Evolutionary conservation across 2,329 filamentous ascomycete genomes (phyloP), one percentile per base, ranked within the genome.

Genomic region (Fusarium robinianum): DNA sequence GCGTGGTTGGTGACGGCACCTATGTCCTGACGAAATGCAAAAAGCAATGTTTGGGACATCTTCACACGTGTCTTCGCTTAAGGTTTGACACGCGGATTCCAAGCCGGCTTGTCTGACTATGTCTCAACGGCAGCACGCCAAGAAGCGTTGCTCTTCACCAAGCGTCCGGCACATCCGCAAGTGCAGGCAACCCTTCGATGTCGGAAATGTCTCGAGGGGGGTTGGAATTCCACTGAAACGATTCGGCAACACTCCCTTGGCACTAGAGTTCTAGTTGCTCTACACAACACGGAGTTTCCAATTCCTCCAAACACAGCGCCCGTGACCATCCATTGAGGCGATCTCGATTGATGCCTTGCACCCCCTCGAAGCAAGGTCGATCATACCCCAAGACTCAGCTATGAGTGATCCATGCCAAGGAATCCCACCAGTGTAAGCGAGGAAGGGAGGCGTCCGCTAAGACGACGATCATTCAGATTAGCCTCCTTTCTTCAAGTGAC

Each of bases 361-460:
- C 47, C 51, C 44, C 24, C 27, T 37, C 32, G 26, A 58, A 55
- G 55, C 56, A 48, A 49, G 51, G 58, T 58, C 52, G 58, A 61
- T 61, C 41, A 46, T 22, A 48, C 38, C 16, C 52, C 40, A 26
- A 32, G 43, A 55, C 52, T 38, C 52, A 38, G 41, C 40, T 41
- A 38, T 53, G 41, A 37, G 41, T 48, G 46, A 41, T 41, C 46
- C 47, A 42, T 47, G 52, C 56, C 54, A 56, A 42, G 49, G 41
- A 52, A 60, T 51, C 51, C 57, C 46, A 41, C 58, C 53, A 59
- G 38, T 54, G 55, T 56, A 61, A 59, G 57, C 58, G 58, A 61
- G 58, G 57, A 57, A 61, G 53, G 56, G 53, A 61, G 55, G 55
- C 55, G 58, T 53, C 57, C 55, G 58, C 59, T 62, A 62, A 56